A percentile compares a stretch with the other conserved stretches of the same genome.
Evolutionary conservation across 2,329 filamentous ascomycete genomes (phyloP).

Genomic region (Parastagonospora avenae): DNA sequence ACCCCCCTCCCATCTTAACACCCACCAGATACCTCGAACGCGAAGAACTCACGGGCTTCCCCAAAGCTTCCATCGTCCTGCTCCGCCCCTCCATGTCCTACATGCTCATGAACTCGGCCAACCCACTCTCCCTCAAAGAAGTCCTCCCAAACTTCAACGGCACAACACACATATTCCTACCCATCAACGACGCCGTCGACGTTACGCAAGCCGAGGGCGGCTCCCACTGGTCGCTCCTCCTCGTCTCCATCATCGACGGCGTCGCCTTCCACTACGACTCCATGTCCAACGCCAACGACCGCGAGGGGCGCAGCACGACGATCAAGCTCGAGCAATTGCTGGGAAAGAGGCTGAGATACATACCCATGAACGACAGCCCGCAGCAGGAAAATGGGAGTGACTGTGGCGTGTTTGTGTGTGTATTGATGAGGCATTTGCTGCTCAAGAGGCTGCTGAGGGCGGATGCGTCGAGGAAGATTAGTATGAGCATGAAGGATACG

Average conservation of each 20-base stretch:
- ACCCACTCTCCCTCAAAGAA: constrained; percentile 62
- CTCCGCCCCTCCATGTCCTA: constrained; percentile 93
- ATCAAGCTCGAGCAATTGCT: constrained; percentile 73
- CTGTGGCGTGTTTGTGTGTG: constrained; percentile 94
- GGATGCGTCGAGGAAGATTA: constrained; percentile 82
- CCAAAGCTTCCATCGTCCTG: constrained; percentile 84
- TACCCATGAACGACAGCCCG: constrained; percentile 82
- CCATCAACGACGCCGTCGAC: constrained; percentile 86
- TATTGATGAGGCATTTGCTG: constrained; percentile 92
- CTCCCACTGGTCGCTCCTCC: constrained; percentile 90
- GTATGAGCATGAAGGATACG: constrained; percentile 89
- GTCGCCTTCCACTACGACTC: constrained; percentile 98
- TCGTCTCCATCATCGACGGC: constrained; percentile 86
- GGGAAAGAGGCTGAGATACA: constrained; percentile 70
- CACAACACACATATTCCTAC: constrained; percentile 92
- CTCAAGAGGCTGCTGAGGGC: constrained; percentile 80
- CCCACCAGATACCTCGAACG: constrained; percentile 75
- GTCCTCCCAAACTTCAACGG: constrained; percentile 80
- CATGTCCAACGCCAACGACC: constrained; percentile 74
- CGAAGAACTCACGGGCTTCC: constrained; percentile 80
- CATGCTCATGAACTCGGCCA: constrained; percentile 77
- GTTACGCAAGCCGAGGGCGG: constrained; percentile 86
- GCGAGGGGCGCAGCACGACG: constrained; percentile 72
- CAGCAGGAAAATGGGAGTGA: constrained; percentile 92
- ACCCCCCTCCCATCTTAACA: constrained; percentile 1